Conservation (phyloP, 2,329 filamentous ascomycete genomes). For the Xylariaceae sp. region DNA sequence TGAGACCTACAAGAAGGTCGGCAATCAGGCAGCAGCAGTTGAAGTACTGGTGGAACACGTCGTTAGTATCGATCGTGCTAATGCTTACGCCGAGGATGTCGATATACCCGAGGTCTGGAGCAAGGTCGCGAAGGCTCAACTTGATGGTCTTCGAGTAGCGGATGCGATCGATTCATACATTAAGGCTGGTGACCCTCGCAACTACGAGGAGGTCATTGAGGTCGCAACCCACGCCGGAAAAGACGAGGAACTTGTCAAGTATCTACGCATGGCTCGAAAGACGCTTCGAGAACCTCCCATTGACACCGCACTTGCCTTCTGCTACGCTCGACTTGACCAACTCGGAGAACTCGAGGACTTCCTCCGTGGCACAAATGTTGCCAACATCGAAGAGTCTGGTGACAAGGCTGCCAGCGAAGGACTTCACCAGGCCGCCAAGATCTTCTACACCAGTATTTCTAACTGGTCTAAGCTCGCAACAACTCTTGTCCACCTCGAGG, state of each 20-base stretch:
- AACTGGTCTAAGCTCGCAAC: conserved; percentile 99
- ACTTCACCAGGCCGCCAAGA: conserved; percentile 94
- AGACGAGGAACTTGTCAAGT: conserved; percentile 97
- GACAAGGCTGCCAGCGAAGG: conserved; percentile 98
- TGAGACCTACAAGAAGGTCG: conserved; percentile 97
- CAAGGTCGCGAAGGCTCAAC: conserved; percentile 95
- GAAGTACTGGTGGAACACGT: conserved; percentile 94
- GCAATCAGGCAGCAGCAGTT: conserved; percentile 82
- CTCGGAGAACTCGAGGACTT: conserved; percentile 95
- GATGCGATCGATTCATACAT: conserved; percentile 98
- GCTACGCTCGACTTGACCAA: conserved; percentile 88
- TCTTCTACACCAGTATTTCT: conserved; percentile 97
- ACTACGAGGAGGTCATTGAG: conserved; percentile 95
- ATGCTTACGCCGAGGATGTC: conserved; percentile 92
- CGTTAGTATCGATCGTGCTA: conserved; percentile 96
- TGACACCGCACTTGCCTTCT: conserved; percentile 92
- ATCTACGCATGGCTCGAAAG: conserved; percentile 95
- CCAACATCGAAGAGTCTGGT: conserved; percentile 93
- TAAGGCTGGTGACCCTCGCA: conserved; percentile 87
- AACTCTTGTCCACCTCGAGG: conserved; percentile 92
- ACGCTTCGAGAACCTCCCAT: conserved; percentile 91
- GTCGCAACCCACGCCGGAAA: conserved; percentile 94
- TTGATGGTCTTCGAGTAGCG: conserved; percentile 89
- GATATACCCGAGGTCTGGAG: conserved; percentile 97
- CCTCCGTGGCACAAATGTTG: conserved; percentile 88